These are phyloP conservation scores for Chrysosporium keratinophilum DNA, from an alignment of 2,329 filamentous ascomycete genomes.

Conservation along the genomic window DNA sequence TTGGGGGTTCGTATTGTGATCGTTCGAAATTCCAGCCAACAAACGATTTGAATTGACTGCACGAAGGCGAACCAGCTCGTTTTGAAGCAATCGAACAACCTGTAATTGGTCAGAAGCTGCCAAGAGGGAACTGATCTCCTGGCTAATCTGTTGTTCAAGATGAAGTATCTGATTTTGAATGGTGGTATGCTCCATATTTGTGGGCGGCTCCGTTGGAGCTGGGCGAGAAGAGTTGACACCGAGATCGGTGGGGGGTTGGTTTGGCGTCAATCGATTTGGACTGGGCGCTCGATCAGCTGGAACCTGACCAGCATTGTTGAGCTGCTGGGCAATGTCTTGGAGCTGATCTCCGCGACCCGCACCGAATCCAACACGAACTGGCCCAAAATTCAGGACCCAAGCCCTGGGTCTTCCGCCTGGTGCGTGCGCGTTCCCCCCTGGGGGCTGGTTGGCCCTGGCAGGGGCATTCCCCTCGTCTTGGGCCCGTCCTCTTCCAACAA, in stretches of 20 bases:
- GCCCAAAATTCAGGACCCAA: slow-evolving; percentile 61
- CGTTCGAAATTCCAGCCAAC: neutral
- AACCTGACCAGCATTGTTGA: slow-evolving; percentile 43
- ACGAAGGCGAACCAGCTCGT: slow-evolving; percentile 57
- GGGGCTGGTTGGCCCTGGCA: slow-evolving; percentile 20
- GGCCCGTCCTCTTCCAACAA: slow-evolving; percentile 18
- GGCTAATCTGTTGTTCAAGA: slow-evolving; percentile 58
- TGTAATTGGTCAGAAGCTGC: slow-evolving; percentile 57
- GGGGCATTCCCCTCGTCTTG: neutral
- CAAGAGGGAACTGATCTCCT: slow-evolving; percentile 55
- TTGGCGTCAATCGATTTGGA: slow-evolving; percentile 19
- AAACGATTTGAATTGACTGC: slow-evolving; percentile 30
- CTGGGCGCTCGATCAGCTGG: slow-evolving; percentile 29
- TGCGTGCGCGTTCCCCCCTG: slow-evolving; percentile 28
- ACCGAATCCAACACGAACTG: slow-evolving; percentile 60
- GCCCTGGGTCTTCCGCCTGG: slow-evolving; percentile 39
- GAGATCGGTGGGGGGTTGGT: slow-evolving; percentile 29
- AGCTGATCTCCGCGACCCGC: slow-evolving; percentile 51
- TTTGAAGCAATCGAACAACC: slow-evolving; percentile 55
- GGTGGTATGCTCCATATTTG: slow-evolving; percentile 18
- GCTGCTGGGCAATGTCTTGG: slow-evolving; percentile 55
- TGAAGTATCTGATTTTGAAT: slow-evolving; percentile 53
- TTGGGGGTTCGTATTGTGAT: neutral
- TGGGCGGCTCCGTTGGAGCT: neutral
- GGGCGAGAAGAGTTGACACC: slow-evolving; percentile 33